Evolutionary conservation across 768 basidiomycete species (phyloP), one percentile per base, ranked within the genome.

Genomic region (Boletus sensibilis): DNA sequence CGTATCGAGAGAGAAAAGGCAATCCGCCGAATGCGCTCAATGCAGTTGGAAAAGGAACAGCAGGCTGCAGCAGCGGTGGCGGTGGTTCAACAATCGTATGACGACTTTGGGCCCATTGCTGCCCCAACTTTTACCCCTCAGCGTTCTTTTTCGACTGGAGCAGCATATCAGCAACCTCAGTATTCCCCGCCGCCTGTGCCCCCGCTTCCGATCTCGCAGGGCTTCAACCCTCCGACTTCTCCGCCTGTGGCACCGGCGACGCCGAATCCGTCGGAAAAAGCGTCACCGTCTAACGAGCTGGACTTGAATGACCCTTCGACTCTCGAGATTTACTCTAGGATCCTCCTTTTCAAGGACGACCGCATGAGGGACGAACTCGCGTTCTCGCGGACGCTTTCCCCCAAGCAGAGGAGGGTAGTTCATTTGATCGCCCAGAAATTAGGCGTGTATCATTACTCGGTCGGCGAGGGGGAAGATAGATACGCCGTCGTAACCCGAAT

Each of bases 1-100:
- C 85, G 93, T 55, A 99, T 98, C 68, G 97, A 99, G 74, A 79
- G 96, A 55, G 96, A 98, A 78, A 99, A 99, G 79, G 97, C 97
- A 2, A 86, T 99, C 59, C 89, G 95, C 61, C 83, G 97, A 58
- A 99, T 99, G 95, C 87, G 92, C 63, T 94, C 92, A 44, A 96
- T 97, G 85, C 94, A 98, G 69, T 74, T 97, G 31, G 92, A 94
- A 75, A 92, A 91, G 72, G 92, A 94, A 67, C 84, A 87, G 57
- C 70, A 66, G 33, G 78, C 74, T 0, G 61, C 44, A 0, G 58
- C 55, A 0, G 64, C 46, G 0, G 57, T 21, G 0, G 62, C 5
- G 20, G 76, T 67, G n/a, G n/a, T n/a, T 59, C 75, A 74, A 0
- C 78, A 79, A 27, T 72, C 79, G 41, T 92, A 85, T 67, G 91